These are phyloP conservation scores for Alternaria sp. DNA, from an alignment of 2,329 filamentous ascomycete species.

Conservation along the genomic window DNA sequence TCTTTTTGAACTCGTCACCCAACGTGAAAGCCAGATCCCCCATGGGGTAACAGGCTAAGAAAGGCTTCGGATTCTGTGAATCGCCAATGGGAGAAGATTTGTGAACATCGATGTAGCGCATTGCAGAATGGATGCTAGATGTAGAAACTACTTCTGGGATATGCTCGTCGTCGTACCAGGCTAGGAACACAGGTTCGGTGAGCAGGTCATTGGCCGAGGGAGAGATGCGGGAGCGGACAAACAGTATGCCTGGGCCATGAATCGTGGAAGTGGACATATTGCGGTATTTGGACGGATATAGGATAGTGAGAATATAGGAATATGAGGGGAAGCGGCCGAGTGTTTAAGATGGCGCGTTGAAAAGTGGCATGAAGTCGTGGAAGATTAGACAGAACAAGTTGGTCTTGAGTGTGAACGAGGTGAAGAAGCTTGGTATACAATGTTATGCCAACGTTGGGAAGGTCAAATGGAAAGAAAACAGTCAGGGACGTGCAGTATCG, in stretches of 20 bases:
- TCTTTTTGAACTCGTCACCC: slow-evolving; percentile 46
- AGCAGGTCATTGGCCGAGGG: slow-evolving; percentile 44
- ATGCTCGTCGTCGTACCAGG: slow-evolving; percentile 55
- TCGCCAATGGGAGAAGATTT: slow-evolving; percentile 23
- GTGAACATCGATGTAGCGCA: slow-evolving; percentile 45
- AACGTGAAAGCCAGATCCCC: slow-evolving; percentile 48
- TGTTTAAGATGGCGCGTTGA: neutral
- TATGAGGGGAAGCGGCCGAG: neutral
- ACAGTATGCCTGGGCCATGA: slow-evolving; percentile 24
- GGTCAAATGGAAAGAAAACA: neutral
- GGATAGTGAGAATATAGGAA: neutral
- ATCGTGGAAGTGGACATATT: slow-evolving; percentile 9
- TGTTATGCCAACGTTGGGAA: neutral
- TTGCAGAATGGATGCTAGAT: slow-evolving; percentile 44
- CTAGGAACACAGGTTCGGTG: slow-evolving; percentile 41
- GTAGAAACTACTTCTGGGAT: slow-evolving; percentile 51
- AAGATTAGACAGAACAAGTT: neutral
- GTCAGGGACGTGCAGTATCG: neutral
- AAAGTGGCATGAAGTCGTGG: too few species aligned
- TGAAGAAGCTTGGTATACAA: neutral
- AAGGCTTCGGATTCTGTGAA: slow-evolving; percentile 38
- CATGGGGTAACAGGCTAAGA: slow-evolving; percentile 52
- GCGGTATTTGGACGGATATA: neutral
- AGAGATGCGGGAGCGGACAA: slow-evolving; percentile 25
- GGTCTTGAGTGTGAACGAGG: neutral